A percentile compares a stretch with the other conserved stretches of the same genome.
Evolutionary conservation across 345 rosid genomes (phyloP).

Genomic region (Syzygium grande): DNA sequence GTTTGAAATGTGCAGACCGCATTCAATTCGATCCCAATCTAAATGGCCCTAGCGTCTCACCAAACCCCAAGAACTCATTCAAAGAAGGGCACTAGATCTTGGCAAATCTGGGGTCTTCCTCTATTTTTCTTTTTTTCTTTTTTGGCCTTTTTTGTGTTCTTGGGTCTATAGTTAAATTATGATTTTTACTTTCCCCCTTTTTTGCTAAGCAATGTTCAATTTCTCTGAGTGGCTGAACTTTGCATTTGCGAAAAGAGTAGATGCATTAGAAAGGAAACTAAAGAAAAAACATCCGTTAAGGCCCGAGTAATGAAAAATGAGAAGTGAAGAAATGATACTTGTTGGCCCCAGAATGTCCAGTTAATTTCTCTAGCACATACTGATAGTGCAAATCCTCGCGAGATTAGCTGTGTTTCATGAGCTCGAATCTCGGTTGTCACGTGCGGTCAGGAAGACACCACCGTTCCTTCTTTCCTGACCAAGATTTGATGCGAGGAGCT

Average conservation of each 20-base stretch:
- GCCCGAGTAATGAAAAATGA: fast-evolving
- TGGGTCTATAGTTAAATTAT: not conserved
- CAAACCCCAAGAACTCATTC: not conserved
- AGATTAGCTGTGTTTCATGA: not conserved
- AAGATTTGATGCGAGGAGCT: not conserved
- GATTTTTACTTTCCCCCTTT: not conserved
- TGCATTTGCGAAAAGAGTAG: not conserved
- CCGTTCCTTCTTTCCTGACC: not conserved
- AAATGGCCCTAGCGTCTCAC: not conserved
- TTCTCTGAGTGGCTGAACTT: not conserved
- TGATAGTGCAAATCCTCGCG: fast-evolving
- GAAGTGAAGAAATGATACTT: not conserved
- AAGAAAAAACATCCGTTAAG: not conserved
- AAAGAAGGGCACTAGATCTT: not conserved
- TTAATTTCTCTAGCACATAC: not conserved
- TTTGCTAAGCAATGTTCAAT: not conserved
- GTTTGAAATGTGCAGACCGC: not conserved
- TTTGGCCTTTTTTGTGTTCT: not conserved
- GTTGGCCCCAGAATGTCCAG: not conserved
- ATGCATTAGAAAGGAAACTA: not conserved
- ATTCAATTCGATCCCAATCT: not conserved
- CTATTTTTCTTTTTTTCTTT: too few relatives aligned
- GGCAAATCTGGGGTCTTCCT: not conserved
- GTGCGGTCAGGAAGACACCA: not conserved
- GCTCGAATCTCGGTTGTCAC: not conserved